Conservation (phyloP, 2,329 filamentous ascomycete genomes). For the Neonectria neomacrospora region DNA sequence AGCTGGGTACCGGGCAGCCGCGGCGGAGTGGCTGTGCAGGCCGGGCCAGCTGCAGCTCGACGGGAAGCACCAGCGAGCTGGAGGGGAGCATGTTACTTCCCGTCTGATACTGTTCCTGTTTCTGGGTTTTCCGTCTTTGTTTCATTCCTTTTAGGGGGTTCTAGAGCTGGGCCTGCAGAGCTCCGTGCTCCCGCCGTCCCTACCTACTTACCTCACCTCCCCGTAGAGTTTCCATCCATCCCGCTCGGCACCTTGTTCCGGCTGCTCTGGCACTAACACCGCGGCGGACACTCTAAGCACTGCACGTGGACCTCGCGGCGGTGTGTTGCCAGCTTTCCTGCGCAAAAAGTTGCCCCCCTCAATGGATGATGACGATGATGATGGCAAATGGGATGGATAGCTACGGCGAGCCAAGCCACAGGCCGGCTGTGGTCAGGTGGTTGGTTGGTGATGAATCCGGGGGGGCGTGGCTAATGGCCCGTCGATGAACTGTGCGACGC, state of each 20-base stretch:
- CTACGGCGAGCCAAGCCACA: slow-evolving; percentile 1
- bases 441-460: slow-evolving; percentile 4
- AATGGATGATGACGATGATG: not conserved
- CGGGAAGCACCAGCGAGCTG: not conserved
- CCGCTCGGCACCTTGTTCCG: not conserved
- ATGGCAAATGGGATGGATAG: not conserved
- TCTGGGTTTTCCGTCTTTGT: too few relatives aligned
- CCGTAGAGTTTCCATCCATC: not conserved
- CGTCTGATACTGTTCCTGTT: too few relatives aligned
- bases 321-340: not conserved
- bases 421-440: not conserved
- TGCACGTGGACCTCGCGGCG: not conserved
- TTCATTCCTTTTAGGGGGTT: too few relatives aligned
- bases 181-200: not conserved
- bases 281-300: not conserved
- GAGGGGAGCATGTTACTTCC: too few relatives aligned
- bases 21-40: not conserved
- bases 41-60: not conserved
- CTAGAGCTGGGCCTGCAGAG: not conserved
- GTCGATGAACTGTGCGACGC: slow-evolving; percentile 9
- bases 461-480: slow-evolving; percentile 4
- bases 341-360: not conserved
- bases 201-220: too few relatives aligned
- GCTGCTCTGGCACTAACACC: not conserved
- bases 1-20: not conserved